Conservation (phyloP, 371 early-diverging fungal species). For the Mortierella sp. region DNA sequence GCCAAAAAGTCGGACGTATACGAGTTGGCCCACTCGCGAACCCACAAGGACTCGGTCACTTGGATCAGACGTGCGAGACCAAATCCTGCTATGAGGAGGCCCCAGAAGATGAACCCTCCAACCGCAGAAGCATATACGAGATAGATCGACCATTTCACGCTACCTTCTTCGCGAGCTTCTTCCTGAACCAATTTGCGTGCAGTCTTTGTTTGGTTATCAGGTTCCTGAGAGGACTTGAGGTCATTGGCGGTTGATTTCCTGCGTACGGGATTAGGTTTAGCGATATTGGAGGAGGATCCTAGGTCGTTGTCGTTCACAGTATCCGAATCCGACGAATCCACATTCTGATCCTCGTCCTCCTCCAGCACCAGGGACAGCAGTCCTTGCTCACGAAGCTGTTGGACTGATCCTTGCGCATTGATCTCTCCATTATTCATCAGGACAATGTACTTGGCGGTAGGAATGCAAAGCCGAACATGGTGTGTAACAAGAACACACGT, state of each 20-base stretch:
- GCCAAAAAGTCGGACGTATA: slow-evolving; percentile 25
- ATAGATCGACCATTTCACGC: slow-evolving; percentile 62
- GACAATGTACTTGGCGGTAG: slow-evolving; percentile 71
- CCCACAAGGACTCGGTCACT: slow-evolving; percentile 63
- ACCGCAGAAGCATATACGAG: slow-evolving; percentile 59
- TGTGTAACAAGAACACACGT: slow-evolving; percentile 92
- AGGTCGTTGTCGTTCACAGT: slow-evolving; percentile 36
- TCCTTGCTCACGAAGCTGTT: slow-evolving; percentile 60
- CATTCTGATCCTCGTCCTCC: slow-evolving; percentile 54
- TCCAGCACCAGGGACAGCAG: slow-evolving; percentile 54
- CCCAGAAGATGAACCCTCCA: slow-evolving; percentile 66
- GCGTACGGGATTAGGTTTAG: slow-evolving; percentile 29
- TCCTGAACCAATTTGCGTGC: slow-evolving; percentile 60
- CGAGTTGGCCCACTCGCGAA: slow-evolving; percentile 67
- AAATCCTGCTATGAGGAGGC: slow-evolving; percentile 51
- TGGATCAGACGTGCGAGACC: slow-evolving; percentile 61
- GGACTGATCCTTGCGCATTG: slow-evolving; percentile 55
- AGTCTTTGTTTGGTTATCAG: slow-evolving; percentile 34
- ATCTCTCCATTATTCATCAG: slow-evolving; percentile 69
- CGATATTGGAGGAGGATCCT: slow-evolving; percentile 37
- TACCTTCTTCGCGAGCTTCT: slow-evolving; percentile 61
- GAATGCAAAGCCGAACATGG: slow-evolving; percentile 81
- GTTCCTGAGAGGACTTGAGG: slow-evolving; percentile 12
- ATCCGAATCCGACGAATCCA: slow-evolving; percentile 31
- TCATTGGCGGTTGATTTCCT: slow-evolving; percentile 38